These are phyloP conservation scores for Suhomyces tanzawaensis DNA, from an alignment of 805 yeast species.

Conservation along the genomic window DNA sequence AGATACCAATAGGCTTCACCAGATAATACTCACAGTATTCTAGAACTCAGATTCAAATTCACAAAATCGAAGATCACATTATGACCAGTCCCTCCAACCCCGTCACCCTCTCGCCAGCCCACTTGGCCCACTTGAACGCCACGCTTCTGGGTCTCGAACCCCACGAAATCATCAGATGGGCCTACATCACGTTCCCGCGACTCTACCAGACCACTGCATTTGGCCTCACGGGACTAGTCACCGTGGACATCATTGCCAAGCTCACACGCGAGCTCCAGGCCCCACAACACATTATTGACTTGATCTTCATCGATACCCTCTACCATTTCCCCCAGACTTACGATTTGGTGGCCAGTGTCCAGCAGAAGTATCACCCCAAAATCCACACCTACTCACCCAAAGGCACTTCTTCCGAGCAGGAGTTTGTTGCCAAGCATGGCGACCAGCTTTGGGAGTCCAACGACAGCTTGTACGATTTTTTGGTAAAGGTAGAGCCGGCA, in stretches of 20 bases:
- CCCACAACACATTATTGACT: slow-evolving; percentile 50
- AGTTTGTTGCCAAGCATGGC: slow-evolving; percentile 69
- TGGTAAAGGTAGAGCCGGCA: slow-evolving; percentile 91
- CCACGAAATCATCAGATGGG: slow-evolving; percentile 77
- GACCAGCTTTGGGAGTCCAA: slow-evolving; percentile 79
- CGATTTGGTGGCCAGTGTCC: slow-evolving; percentile 62
- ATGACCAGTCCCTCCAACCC: no score
- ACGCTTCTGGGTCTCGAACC: slow-evolving; percentile 58
- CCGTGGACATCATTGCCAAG: slow-evolving; percentile 75
- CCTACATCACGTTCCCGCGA: slow-evolving; percentile 76
- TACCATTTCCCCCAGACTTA: slow-evolving; percentile 95
- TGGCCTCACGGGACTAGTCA: slow-evolving; percentile 89
- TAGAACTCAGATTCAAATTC: no score
- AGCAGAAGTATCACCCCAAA: slow-evolving; percentile 51
- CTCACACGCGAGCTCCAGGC: slow-evolving; percentile 18
- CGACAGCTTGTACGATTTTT: slow-evolving; percentile 76
- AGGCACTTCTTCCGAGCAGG: slow-evolving; percentile 53
- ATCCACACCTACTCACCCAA: slow-evolving; percentile 69
- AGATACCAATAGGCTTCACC: no score
- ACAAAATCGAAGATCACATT: no score
- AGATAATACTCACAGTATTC: no score
- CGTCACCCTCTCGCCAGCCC: slow-evolving; percentile 44
- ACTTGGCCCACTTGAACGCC: slow-evolving; percentile 65
- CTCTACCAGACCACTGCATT: slow-evolving; percentile 92
- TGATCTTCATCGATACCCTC: slow-evolving; percentile 85